Evolutionary conservation across 345 rosid species (phyloP).

Genomic region (Microcos paniculata): DNA sequence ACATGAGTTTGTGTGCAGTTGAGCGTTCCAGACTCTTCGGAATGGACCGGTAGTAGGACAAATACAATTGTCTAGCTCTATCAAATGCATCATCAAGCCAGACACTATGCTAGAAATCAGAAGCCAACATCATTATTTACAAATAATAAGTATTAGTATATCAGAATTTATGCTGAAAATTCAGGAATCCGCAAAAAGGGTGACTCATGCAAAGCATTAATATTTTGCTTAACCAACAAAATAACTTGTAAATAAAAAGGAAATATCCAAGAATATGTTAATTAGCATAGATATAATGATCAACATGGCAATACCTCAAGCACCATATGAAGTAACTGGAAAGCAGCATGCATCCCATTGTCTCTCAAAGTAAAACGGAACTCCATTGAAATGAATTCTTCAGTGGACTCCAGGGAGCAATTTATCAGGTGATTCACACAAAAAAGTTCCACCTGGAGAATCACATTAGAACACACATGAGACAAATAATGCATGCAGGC

Average conservation of each 20-base stretch:
- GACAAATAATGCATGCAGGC: constrained; percentile 1
- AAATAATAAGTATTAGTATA: neutral
- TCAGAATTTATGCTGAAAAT: neutral
- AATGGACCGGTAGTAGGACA: constrained; percentile 92
- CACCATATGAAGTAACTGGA: constrained; percentile 99
- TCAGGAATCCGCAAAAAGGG: neutral
- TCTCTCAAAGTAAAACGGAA: constrained; percentile 96
- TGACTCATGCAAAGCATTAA: neutral
- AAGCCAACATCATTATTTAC: constrained; percentile 22
- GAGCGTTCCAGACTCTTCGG: constrained; percentile 99
- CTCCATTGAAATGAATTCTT: constrained; percentile 98
- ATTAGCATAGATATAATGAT: neutral
- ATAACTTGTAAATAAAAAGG: neutral
- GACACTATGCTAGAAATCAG: constrained; percentile 84
- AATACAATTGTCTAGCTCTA: constrained; percentile 89
- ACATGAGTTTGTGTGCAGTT: constrained; percentile 98
- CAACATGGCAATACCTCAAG: constrained; percentile 67
- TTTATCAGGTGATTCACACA: constrained; percentile 97
- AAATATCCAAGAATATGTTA: constrained; percentile 1
- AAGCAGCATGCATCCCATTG: constrained; percentile 98
- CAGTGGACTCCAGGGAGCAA: constrained; percentile 98
- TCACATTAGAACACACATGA: constrained; percentile 3
- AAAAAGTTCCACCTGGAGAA: constrained; percentile 88
- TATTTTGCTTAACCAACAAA: neutral
- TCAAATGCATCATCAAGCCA: constrained; percentile 99